Evolutionary conservation across 1,284 basidiomycete species (phyloP), one percentile per base, ranked within the genome.

Genomic region (Apiotrichum laibachii): DNA sequence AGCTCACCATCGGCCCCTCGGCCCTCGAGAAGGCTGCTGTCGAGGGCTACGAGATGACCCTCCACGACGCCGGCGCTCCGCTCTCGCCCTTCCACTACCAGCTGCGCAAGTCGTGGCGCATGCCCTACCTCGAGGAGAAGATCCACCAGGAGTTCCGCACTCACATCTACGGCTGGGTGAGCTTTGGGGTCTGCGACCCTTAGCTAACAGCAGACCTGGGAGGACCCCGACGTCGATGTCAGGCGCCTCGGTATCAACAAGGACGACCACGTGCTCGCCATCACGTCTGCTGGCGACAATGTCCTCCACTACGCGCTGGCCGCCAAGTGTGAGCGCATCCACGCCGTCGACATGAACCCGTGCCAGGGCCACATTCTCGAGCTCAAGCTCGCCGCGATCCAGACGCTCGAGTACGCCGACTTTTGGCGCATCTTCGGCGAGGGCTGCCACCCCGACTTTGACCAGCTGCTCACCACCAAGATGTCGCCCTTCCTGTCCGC

Each of bases 231-330:
- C 16, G 87, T 86, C 62, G 89, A 91, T 69, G 87, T 91, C 81
- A 81, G 83, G 66, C 82, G 86, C 70, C 79, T 90, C 15, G 72
- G 85, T 21, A 75, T 90, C 59, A 82, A 82, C 35, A 77, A 79
- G 42, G 81, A 86, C 10, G 88, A 90, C 76, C 83, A 85, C 15
- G 83, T 91, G 65, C 81, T 91, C 3, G 85, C 86, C 22, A 89
- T 90, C 68, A 90, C 89, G 2, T 87, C 85, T 55, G 89, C 88
- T 0, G 89, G 89, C 0, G 89, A 90, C 75, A 91, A 91, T 69
- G 87, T 87, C 2, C 79, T 91, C 44, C 89, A 91, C 75, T 91
- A 91, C 67, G 88, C 88, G 7, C 85, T 88, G 50, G 82, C 82
- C 1, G 86, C 85, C 7, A 76, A 82, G 53, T 87, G 87, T 10